These are phyloP conservation scores for Cercis canadensis DNA, from an alignment of 306 rosid genomes.

Conservation along the genomic window DNA sequence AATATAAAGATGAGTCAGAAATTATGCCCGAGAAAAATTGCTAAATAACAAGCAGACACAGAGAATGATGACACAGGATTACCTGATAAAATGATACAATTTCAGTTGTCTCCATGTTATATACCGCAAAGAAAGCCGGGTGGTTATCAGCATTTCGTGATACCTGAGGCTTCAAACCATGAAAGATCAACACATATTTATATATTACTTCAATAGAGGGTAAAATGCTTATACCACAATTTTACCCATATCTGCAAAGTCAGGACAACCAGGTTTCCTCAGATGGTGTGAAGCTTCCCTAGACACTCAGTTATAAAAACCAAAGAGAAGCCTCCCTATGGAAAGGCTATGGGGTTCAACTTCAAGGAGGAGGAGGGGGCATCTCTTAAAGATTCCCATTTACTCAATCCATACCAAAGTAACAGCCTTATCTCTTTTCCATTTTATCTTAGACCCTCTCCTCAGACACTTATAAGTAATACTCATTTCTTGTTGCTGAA, in stretches of 20 bases:
- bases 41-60: neutral
- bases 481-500: slow-evolving; percentile 10
- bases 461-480: slow-evolving; percentile 13
- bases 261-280: slow-evolving; percentile 14
- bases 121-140: slow-evolving; percentile 82
- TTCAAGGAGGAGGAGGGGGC: neutral
- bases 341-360: slow-evolving; percentile 5
- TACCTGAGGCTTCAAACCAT: slow-evolving; percentile 66
- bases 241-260: slow-evolving; percentile 6
- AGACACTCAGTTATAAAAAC: too few relatives aligned
- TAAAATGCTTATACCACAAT: neutral
- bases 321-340: slow-evolving; percentile 9
- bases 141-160: slow-evolving; percentile 80
- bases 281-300: neutral
- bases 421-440: neutral
- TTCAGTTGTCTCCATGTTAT: slow-evolving; percentile 98
- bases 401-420: neutral
- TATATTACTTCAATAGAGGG: slow-evolving; percentile 34
- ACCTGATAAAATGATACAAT: slow-evolving; percentile 94
- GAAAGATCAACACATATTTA: slow-evolving; percentile 34
- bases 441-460: neutral
- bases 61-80: slow-evolving; percentile 23
- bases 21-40: neutral
- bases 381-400: neutral
- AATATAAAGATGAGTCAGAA: slow-evolving; percentile 45